Base-by-base conservation (phyloP, 2,329 filamentous ascomycete species). In the Alternaria triticina region DNA sequence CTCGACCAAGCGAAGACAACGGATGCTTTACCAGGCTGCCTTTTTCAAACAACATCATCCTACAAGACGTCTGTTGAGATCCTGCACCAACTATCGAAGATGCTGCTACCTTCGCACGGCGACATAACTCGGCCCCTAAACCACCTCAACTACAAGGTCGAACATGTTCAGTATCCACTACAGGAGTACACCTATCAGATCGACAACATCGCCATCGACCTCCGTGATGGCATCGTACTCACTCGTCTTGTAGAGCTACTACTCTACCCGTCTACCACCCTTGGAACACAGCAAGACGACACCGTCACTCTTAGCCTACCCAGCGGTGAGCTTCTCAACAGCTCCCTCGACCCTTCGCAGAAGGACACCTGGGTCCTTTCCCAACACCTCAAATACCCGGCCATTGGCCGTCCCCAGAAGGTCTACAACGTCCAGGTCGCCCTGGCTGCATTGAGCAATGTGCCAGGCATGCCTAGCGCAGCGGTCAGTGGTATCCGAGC, bases 151-250 rank as follows among this genome's bases (percentile, higher is more conserved):
- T 90, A 88, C 74, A 82, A 82, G n/a, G 77, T 89, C 22, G 72
- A 74, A 4, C 84, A 87, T 70, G 76, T 82, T 8, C 88, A 90
- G 70, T 83, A 86, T 62, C 83, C 84, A 3, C 80, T 90, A 6
- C 82, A 88, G 64, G 88, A 90, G 74, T 87, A 87, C 66, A 78
- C 82, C 1, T 90, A 88, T 71, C 77, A 78, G 43, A 84, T 90
- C 58, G 79, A 82, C 9, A 90, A 90, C 67, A 81, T 91, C 23
- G 88, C 88, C 1, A 83, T 88, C 9, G 88, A 90, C 69, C 79
- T 90, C 22, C 84, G 88, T 33, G 86, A 90, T 71, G 88, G 89
- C 1, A 82, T 90, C 9, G 79, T 86, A 47, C 75, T 90, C n/a
- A 86, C 86, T 6, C 83, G 86, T 54, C 80, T 90, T 10, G 86